Base-by-base conservation (phyloP, 495 filamentous ascomycete genomes). In the Penicillium dipodomyicola region DNA sequence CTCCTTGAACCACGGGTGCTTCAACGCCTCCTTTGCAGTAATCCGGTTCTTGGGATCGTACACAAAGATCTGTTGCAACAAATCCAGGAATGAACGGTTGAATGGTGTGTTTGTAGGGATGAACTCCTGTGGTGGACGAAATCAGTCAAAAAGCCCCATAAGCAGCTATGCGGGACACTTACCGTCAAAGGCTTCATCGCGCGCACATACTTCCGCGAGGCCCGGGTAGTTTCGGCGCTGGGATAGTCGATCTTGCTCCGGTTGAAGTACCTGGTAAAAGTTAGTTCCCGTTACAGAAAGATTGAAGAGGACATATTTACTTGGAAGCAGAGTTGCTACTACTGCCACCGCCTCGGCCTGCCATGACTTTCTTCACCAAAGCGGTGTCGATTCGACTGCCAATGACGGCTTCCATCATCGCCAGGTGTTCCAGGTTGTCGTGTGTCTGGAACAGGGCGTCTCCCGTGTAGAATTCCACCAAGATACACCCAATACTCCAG, bases 401-500 rank as follows among this genome's bases (percentile, higher is more conserved):
- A 64, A 90, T 91, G 14, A 96, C 92, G 22, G 84, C 82, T 65
- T 98, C 92, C 94, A 98, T 98, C 94, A 98, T 98, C n/a, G 92
- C 94, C 44, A 98, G 77, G 75, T 98, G 94, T 68, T 97, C 94
- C 6, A 97, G 82, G 63, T 97, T 97, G 75, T 98, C 94, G 65
- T 97, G 94, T 0, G 94, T 97, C 71, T 98, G 94, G 68, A 98
- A 98, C 3, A 98, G 77, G 17, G 95, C 94, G 72, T 98, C 95
- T 4, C 95, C 94, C 2, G 95, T 98, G 68, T 91, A 98, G 72
- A 97, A 98, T 63, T 98, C 94, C n/a, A 98, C 95, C 41, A 98
- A 75, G 58, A 98, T 98, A 64, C 94, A 98, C 7, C 95, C 95
- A 49, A 98, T 97, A 76, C 93, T 97, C 95, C 94, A 98, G 44